phyloP scores from a whole-genome alignment of 78 protist species.

The Dictyostelium firmibasis region DNA sequence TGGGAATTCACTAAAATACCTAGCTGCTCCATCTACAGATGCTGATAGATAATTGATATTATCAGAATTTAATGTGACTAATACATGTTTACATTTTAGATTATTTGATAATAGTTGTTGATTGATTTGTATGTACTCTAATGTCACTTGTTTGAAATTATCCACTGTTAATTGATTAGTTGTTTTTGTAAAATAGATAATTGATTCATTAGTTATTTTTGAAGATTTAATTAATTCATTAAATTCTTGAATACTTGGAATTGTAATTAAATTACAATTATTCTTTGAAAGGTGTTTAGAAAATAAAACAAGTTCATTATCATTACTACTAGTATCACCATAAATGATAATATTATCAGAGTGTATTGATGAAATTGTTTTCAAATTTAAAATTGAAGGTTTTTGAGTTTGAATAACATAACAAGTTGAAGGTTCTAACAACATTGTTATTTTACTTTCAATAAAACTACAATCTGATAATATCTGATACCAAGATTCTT shows the following conservation, averaged over 20 bases:
- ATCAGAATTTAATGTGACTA: background rate
- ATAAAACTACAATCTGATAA: background rate
- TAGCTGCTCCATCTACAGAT: background rate
- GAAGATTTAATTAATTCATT: background rate
- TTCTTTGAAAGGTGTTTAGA: background rate
- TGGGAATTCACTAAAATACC: background rate
- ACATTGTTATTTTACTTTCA: background rate
- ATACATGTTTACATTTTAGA: background rate
- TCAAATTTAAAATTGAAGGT: background rate
- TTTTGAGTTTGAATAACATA: background rate
- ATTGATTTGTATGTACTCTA: constrained; percentile 30
- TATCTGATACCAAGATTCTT: background rate
- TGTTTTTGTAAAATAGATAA: background rate
- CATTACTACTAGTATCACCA: no score
- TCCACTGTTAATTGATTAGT: background rate
- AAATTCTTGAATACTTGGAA: background rate
- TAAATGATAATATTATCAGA: background rate
- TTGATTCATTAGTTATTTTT: background rate
- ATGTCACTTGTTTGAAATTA: background rate
- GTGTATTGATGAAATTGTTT: background rate
- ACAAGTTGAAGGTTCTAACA: background rate
- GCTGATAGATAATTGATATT: background rate
- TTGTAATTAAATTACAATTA: background rate
- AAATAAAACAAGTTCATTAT: background rate
- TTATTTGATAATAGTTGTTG: constrained; percentile 1